Conservation (phyloP, 352 stramenopile genomes). For the Phytophthora cajani region DNA sequence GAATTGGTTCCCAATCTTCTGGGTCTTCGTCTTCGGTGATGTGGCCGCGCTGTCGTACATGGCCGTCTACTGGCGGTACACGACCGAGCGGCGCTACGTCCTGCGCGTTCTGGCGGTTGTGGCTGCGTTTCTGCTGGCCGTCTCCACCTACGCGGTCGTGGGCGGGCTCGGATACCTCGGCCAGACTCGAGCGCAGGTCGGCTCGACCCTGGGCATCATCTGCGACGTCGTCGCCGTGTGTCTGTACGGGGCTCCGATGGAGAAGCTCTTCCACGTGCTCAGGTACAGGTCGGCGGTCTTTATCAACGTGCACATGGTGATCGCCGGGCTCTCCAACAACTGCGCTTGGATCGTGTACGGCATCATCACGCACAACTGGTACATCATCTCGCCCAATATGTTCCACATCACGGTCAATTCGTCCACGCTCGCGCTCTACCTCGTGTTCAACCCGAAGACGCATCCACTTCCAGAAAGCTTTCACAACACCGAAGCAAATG, state of each 20-base stretch:
- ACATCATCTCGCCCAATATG: conserved; percentile 31
- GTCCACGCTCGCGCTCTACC: conserved; percentile 31
- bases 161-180: conserved; percentile 28
- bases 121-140: conserved; percentile 24
- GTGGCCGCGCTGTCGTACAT: conserved; percentile 44
- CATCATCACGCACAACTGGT: conserved; percentile 28
- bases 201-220: conserved; percentile 37
- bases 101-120: conserved; percentile 25
- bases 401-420: conserved; percentile 25
- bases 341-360: conserved; percentile 53
- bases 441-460: conserved; percentile 29
- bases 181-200: conserved; percentile 32
- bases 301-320: conserved; percentile 54
- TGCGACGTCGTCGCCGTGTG: conserved; percentile 35
- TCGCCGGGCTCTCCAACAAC: conserved; percentile 44
- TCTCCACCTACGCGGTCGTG: conserved; percentile 45
- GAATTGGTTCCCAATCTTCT: conserved; percentile 56
- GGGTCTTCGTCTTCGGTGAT: conserved; percentile 43
- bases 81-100: conserved; percentile 32
- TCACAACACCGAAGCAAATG: not conserved
- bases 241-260: conserved; percentile 48
- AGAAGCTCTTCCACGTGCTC: conserved; percentile 51
- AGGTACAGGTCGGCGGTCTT: conserved; percentile 38
- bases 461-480: conserved; percentile 17
- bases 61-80: conserved; percentile 52